phyloP scores from a whole-genome alignment of 163 green algal species.

The Prototheca cutis region DNA sequence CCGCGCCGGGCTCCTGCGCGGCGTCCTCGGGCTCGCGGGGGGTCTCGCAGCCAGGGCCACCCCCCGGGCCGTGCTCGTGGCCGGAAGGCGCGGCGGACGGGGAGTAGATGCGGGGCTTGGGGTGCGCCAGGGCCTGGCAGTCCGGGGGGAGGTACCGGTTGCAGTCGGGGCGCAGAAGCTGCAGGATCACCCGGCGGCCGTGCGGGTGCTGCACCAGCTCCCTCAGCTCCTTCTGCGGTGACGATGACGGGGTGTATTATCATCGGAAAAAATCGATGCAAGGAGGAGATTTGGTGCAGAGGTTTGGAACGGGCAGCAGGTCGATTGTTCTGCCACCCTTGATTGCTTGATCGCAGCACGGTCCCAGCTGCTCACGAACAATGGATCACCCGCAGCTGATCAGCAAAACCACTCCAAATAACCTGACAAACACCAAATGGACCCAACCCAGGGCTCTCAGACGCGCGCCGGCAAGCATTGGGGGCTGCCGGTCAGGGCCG shows the following conservation, averaged over 20 bases:
- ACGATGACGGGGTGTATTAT: too few relatives aligned
- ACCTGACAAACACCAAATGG: too few relatives aligned
- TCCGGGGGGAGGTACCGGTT: constrained; percentile 54
- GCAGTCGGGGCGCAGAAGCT: constrained; percentile 59
- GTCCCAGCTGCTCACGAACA: too few relatives aligned
- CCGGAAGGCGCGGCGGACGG: not conserved
- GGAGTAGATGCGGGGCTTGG: constrained; percentile 21
- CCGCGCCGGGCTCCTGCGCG: not conserved
- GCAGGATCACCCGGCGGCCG: constrained; percentile 50
- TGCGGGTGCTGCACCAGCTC: constrained; percentile 46
- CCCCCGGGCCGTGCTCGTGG: not conserved
- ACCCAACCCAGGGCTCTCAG: not conserved
- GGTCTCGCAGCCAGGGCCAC: constrained; percentile 2
- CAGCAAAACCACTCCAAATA: not conserved
- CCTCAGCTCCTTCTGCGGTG: constrained; percentile 39
- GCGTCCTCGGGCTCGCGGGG: constrained; percentile 8
- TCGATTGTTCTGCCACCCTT: too few relatives aligned
- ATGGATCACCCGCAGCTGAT: not conserved
- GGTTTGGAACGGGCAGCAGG: too few relatives aligned
- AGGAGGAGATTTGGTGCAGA: too few relatives aligned
- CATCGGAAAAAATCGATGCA: too few relatives aligned
- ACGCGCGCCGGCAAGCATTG: not conserved
- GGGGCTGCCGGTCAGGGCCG: constrained; percentile 1
- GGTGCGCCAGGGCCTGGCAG: constrained; percentile 46
- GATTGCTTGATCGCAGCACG: too few relatives aligned